Base-by-base conservation (phyloP, 2,329 filamentous ascomycete genomes). In the Ophiosphaerella korrae region DNA sequence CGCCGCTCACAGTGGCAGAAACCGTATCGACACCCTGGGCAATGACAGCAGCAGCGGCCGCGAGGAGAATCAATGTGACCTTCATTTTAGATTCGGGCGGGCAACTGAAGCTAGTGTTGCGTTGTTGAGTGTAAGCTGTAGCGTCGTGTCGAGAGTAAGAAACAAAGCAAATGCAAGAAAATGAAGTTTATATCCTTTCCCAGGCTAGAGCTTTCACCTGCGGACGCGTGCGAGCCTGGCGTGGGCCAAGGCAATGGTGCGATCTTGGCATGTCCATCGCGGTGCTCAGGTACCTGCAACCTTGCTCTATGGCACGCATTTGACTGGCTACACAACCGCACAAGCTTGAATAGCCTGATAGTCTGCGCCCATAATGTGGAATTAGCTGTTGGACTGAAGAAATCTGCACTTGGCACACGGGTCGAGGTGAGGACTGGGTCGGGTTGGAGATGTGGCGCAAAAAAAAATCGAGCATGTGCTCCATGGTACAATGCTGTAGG, bases 221-320 rank as follows among this genome's bases (percentile, higher is more conserved):
- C 38, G 42, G 37, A 18, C 45, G 42, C 39, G 38, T 42, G 43
- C 51, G 42, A 44, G 45, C 46, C 42, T 48, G 32, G 47, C 53
- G 54, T 50, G 48, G 53, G 62, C 63, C 63, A 66, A 66, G 63
- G 54, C 60, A 23, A 52, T 51, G 58, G 53, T 39, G 53, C 34
- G 26, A 38, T 36, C 63, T 66, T 64, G 63, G 63, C 62, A 42
- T 43, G 53, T 58, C 56, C 63, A 66, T 66, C 34, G 41, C 35
- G 63, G 63, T 66, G 58, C 63, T 66, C 63, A 63, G 33, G 16
- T 55, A 36, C 42, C 57, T 46, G 37, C 49, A 53, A 52, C 50
- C 44, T 39, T 39, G 48, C 44, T 51, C 29, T n/a, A 45, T 45
- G 41, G 43, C 33, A 18, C 31, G 36, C n/a, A 14, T 47, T 6